phyloP scores from a whole-genome alignment of 805 yeast species.

The Metschnikowia santaceciliae region DNA sequence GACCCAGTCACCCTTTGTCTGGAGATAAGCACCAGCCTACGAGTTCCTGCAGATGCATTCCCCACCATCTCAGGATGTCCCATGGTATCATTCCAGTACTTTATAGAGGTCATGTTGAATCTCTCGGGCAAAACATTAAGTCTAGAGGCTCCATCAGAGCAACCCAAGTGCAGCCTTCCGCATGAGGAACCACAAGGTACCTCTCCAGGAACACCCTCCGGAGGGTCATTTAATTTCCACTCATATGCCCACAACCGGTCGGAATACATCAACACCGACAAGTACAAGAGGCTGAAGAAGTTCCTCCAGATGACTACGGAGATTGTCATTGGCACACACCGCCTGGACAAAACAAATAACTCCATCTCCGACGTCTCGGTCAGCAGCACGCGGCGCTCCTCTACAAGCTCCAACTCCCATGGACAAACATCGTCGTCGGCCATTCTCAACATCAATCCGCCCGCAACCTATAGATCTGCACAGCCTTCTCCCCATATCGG shows the following conservation, averaged over 20 bases:
- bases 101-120: slow-evolving; percentile 79
- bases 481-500: slow-evolving; percentile 5
- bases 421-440: background rate
- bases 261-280: slow-evolving; percentile 72
- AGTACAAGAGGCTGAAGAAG: slow-evolving; percentile 67
- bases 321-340: slow-evolving; percentile 73
- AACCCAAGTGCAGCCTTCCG: slow-evolving; percentile 12
- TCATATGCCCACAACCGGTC: slow-evolving; percentile 26
- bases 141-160: slow-evolving; percentile 21
- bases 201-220: slow-evolving; percentile 10
- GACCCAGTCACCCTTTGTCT: slow-evolving; percentile 60
- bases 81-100: slow-evolving; percentile 76
- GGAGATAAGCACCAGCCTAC: slow-evolving; percentile 56
- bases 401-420: slow-evolving; percentile 2
- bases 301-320: slow-evolving; percentile 80
- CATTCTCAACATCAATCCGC: background rate
- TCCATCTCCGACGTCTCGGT: slow-evolving; percentile 3
- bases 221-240: slow-evolving; percentile 22
- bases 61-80: slow-evolving; percentile 76
- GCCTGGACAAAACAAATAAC: slow-evolving; percentile 30
- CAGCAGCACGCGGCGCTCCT: slow-evolving; percentile 1
- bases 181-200: slow-evolving; percentile 10
- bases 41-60: slow-evolving; percentile 80
- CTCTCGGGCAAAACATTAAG: slow-evolving; percentile 55
- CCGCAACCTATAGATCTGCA: background rate